phyloP scores from a whole-genome alignment of 2,329 filamentous ascomycete genomes.

The Basipetospora chlamydospora region DNA sequence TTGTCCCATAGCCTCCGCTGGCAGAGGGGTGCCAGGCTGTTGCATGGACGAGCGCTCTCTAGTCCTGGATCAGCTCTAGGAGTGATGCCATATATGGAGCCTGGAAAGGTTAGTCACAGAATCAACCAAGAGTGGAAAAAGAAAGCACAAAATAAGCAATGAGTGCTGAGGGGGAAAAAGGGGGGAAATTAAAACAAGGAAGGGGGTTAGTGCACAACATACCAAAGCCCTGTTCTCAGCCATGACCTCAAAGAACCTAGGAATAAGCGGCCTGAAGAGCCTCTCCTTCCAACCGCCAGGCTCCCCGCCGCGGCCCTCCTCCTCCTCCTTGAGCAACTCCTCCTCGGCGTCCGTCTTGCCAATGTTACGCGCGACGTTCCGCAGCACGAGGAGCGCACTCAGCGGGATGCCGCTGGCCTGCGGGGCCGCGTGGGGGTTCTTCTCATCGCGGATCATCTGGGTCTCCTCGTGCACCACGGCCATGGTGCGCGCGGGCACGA shows the following conservation, averaged over 20 bases:
- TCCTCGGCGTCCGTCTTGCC: constrained; percentile 46
- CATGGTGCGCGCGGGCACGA: constrained; percentile 42
- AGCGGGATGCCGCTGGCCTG: constrained; percentile 68
- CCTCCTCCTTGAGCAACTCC: constrained; percentile 32
- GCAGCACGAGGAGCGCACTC: constrained; percentile 60
- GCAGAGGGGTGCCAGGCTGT: too few species aligned
- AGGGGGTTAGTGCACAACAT: constrained; percentile 12
- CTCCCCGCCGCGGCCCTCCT: constrained; percentile 25
- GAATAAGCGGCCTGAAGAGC: constrained; percentile 51
- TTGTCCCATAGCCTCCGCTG: too few species aligned
- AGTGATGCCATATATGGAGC: constrained; percentile 5
- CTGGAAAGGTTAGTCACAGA: background rate
- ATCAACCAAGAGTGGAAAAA: constrained; percentile 17
- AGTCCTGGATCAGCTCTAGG: constrained; percentile 3
- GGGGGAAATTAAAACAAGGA: constrained; percentile 7
- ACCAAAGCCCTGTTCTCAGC: constrained; percentile 52
- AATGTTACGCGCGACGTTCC: constrained; percentile 60
- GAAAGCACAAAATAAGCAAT: constrained; percentile 40
- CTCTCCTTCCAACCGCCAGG: constrained; percentile 49
- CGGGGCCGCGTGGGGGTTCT: constrained; percentile 38
- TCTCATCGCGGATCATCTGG: constrained; percentile 38
- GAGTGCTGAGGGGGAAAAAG: background rate
- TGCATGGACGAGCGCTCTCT: too few species aligned
- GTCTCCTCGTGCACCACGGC: constrained; percentile 42
- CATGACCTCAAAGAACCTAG: constrained; percentile 53